Percentiles rank a stretch among this genome's conserved stretches.
These are phyloP conservation scores for Flaveria brownii DNA, from an alignment of 129 eudicot genomes.

Conservation along the genomic window DNA sequence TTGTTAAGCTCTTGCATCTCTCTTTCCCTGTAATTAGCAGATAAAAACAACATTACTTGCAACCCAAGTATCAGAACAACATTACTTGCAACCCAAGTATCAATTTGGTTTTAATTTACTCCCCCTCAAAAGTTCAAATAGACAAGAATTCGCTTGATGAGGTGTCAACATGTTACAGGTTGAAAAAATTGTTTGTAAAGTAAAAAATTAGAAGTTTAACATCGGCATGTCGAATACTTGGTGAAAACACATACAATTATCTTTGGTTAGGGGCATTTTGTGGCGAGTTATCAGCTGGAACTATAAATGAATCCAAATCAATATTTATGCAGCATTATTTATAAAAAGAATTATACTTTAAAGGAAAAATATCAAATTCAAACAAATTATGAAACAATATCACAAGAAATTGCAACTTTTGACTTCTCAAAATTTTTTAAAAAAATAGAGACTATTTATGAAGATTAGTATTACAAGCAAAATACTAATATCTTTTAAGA, in stretches of 20 bases:
- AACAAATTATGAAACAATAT: not conserved
- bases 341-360: not conserved
- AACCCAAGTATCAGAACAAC: not conserved
- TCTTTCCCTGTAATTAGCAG: slow-evolving; percentile 57
- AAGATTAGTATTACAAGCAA: too few relatives aligned
- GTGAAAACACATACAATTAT: not conserved
- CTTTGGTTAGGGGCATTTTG: not conserved
- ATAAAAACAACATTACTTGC: not conserved
- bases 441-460: too few relatives aligned
- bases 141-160: not conserved
- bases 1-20: slow-evolving; percentile 80
- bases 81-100: not conserved
- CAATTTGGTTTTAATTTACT: not conserved
- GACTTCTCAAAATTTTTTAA: too few relatives aligned
- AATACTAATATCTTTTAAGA: too few relatives aligned
- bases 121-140: not conserved
- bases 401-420: too few relatives aligned
- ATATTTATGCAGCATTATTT: not conserved
- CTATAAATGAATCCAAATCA: not conserved
- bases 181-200: not conserved
- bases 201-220: not conserved
- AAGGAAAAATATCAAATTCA: not conserved
- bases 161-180: not conserved
- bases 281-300: not conserved
- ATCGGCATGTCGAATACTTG: not conserved